Evolutionary conservation across 1,139 yeast species (phyloP).

Genomic region (Protomyces lactucae-debilis): DNA sequence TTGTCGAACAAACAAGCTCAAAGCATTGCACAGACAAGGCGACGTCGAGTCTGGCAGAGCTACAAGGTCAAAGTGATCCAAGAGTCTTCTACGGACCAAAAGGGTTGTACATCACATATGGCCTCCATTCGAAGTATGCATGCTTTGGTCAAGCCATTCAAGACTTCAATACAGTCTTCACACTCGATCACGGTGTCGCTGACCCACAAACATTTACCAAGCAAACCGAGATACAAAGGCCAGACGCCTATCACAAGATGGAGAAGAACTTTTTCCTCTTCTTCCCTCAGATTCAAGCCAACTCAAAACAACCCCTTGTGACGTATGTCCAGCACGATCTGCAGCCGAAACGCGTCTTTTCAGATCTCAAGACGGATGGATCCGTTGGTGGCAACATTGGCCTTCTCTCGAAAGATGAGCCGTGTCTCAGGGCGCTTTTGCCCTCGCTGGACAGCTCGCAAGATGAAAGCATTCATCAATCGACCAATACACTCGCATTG

Average conservation of each 20-base stretch:
- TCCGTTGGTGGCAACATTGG: constrained; percentile 11
- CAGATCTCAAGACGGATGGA: constrained; percentile 8
- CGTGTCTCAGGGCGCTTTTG: constrained; percentile 1
- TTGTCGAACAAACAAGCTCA: constrained; percentile 3
- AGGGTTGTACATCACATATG: not conserved
- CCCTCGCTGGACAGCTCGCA: not conserved
- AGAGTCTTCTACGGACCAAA: constrained; percentile 14
- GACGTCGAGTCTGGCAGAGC: not conserved
- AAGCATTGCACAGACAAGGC: not conserved
- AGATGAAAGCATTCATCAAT: constrained; percentile 10
- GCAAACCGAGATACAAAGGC: constrained; percentile 17
- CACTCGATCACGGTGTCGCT: not conserved
- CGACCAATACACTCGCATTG: constrained; percentile 18
- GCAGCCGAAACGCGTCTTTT: constrained; percentile 6
- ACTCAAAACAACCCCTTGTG: not conserved
- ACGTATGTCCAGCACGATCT: constrained; percentile 11
- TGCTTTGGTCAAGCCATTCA: constrained; percentile 21
- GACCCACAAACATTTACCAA: not conserved
- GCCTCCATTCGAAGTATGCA: constrained; percentile 8
- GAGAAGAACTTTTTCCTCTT: constrained; percentile 22
- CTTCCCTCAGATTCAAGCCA: not conserved
- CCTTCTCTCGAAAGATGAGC: constrained; percentile 1
- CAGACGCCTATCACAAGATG: constrained; percentile 7
- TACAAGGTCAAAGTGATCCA: constrained; percentile 18
- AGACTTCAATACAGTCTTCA: not conserved